A percentile compares a stretch with the other conserved stretches of the same genome.
Evolutionary conservation across 805 yeast genomes (phyloP).

Genomic region (Pichia phayaonensis): DNA sequence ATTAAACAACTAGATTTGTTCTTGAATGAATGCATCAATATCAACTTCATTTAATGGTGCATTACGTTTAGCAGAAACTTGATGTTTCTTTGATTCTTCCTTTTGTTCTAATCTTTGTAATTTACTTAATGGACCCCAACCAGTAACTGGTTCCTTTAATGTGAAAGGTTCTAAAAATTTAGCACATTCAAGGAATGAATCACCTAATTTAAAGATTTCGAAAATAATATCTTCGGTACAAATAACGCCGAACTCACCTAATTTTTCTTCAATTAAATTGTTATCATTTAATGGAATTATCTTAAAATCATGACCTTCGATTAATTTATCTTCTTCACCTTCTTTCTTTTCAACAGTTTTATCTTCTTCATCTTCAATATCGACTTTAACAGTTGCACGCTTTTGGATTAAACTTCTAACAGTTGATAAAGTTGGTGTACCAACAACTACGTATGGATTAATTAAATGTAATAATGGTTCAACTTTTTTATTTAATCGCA

Average conservation of each 20-base stretch:
- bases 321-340: slow-evolving; percentile 10
- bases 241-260: slow-evolving; percentile 62
- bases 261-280: slow-evolving; percentile 62
- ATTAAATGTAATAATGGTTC: slow-evolving; percentile 58
- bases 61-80: slow-evolving; percentile 51
- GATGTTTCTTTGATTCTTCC: slow-evolving; percentile 40
- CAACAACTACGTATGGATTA: slow-evolving; percentile 67
- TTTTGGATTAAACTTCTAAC: slow-evolving; percentile 69
- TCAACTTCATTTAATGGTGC: slow-evolving; percentile 66
- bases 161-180: slow-evolving; percentile 65
- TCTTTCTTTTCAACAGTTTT: slow-evolving; percentile 13
- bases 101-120: slow-evolving; percentile 54
- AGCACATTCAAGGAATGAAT: slow-evolving; percentile 50
- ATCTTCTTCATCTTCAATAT: slow-evolving; percentile 14
- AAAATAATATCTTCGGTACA: slow-evolving; percentile 78
- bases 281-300: slow-evolving; percentile 60
- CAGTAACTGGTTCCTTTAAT: slow-evolving; percentile 61
- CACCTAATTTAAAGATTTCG: slow-evolving; percentile 59
- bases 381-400: slow-evolving; percentile 51
- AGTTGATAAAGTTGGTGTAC: slow-evolving; percentile 65
- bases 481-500: slow-evolving; percentile 52
- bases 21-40: slow-evolving; percentile 59
- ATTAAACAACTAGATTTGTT: slow-evolving; percentile 33
- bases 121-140: slow-evolving; percentile 67
- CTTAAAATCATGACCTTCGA: slow-evolving; percentile 12